Evolutionary conservation across 2,329 filamentous ascomycete species (phyloP).

Genomic region (Talaromyces verruculosus): DNA sequence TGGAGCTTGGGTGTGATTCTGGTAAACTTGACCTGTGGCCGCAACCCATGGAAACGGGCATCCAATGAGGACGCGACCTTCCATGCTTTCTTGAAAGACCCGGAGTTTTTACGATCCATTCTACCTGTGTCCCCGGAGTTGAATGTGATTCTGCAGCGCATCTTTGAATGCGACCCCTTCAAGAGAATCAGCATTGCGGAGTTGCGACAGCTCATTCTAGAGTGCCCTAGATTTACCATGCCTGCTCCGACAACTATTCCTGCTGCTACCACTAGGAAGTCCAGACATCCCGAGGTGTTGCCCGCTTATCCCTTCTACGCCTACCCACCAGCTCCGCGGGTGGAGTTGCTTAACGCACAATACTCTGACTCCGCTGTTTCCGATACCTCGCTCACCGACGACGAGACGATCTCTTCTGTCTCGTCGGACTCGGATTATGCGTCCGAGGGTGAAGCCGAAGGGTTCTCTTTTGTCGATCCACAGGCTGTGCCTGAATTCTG

Average conservation of each 20-base stretch:
- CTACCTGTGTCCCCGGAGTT: constrained; percentile 86
- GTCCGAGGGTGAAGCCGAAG: constrained; percentile 33
- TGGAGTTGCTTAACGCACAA: constrained; percentile 37
- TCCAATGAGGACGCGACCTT: constrained; percentile 93
- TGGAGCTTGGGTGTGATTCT: constrained; percentile 98
- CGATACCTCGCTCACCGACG: constrained; percentile 41
- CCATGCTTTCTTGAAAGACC: constrained; percentile 80
- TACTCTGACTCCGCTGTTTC: constrained; percentile 44
- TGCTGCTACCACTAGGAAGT: constrained; percentile 40
- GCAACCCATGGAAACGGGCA: constrained; percentile 98
- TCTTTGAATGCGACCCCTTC: constrained; percentile 83
- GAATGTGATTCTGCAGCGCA: constrained; percentile 79
- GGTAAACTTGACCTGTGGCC: constrained; percentile 94
- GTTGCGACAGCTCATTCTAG: constrained; percentile 72
- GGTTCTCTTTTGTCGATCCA: constrained; percentile 30
- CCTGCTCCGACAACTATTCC: constrained; percentile 36
- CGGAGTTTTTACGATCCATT: constrained; percentile 87
- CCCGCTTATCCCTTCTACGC: constrained; percentile 37
- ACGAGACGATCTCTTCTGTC: constrained; percentile 33
- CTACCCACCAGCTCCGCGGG: constrained; percentile 37
- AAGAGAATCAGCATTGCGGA: constrained; percentile 79
- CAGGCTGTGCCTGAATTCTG: constrained; percentile 30
- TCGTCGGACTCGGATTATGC: constrained; percentile 36
- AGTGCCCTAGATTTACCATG: constrained; percentile 70
- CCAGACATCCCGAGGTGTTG: constrained; percentile 34